Percentiles rank a stretch among this genome's conserved stretches.
Evolutionary conservation across 805 yeast genomes (phyloP).

Genomic region (Candida khao-thaluensis): DNA sequence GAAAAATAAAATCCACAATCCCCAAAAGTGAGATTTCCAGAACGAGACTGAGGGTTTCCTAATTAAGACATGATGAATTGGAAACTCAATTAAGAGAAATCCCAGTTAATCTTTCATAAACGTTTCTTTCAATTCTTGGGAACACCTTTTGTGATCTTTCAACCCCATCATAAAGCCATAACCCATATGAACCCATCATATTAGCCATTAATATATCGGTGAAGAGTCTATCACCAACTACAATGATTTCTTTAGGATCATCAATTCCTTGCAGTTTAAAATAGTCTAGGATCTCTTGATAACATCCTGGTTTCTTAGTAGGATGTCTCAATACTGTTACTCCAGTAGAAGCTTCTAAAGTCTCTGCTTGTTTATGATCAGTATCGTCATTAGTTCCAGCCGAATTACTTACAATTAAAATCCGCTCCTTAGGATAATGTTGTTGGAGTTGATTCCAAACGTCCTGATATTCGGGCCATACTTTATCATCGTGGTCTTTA

Average conservation of each 20-base stretch:
- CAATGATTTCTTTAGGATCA: conserved; percentile 65
- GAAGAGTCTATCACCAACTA: conserved; percentile 87
- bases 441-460: conserved; percentile 54
- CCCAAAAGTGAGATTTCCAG: too few species aligned
- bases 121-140: conserved; percentile 51
- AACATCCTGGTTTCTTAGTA: conserved; percentile 82
- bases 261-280: conserved; percentile 48
- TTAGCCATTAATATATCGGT: conserved; percentile 95
- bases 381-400: conserved; percentile 86
- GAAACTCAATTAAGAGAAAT: too few species aligned
- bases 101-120: conserved; percentile 21
- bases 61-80: too few species aligned
- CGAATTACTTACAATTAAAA: conserved; percentile 84
- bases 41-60: too few species aligned
- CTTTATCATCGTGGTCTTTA: conserved; percentile 70
- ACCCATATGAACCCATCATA: conserved; percentile 80
- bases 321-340: conserved; percentile 68
- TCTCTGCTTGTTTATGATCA: conserved; percentile 55
- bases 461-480: conserved; percentile 63
- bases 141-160: conserved; percentile 48
- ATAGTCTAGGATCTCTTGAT: conserved; percentile 61
- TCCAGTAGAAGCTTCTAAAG: conserved; percentile 63
- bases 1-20: not conserved
- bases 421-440: conserved; percentile 59
- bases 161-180: conserved; percentile 86